Evolutionary conservation across 164 flowering plant genomes (phyloP), one percentile per base, ranked within the genome.

Genomic region (Stephania cephalantha): DNA sequence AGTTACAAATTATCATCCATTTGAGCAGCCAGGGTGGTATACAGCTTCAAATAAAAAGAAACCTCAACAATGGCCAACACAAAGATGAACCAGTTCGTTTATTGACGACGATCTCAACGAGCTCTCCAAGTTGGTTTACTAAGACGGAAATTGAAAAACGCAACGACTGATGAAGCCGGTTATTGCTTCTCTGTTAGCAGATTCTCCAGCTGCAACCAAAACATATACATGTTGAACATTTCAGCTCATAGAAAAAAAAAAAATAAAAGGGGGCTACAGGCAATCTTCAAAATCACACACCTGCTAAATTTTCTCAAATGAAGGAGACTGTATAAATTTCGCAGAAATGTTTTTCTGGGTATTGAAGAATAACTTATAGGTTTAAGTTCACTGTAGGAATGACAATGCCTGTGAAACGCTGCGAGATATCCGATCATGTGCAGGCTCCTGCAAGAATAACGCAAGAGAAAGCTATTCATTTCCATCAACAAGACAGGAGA

Each of bases 361-460:
- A 58, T 58, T n/a, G 64, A 58, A 58, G n/a, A 58, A 58, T 58
- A 58, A 13, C 18, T 58, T 58, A 4, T 18, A 58, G 64, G n/a
- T 12, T 7, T n/a, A 58, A 58, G 64, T 58, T 58, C 70, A 74
- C 52, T 70, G 22, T 15, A 90, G 75, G 70, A 88, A 81, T 79
- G 92, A 81, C 58, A 94, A 70, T 30, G 98, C 95, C 46, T 11
- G 50, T 3, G 86, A 85, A 50, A 92, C 96, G 79, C 91, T 92
- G 46, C 85, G 83, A 11, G 93, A 85, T 77, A 94, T 92, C 50
- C 95, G 85, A 74, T 89, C 98, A 72, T 90, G 93, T 58, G 90
- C 73, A 15, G 90, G 96, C 73, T 87, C 96, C 97, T 94, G 88
- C 79, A 87, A 11, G 75, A 29, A 78, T 30, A 74, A 45, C 72